Conservation (phyloP, 2,329 filamentous ascomycete species). For the Orbilia blumenaviensis region DNA sequence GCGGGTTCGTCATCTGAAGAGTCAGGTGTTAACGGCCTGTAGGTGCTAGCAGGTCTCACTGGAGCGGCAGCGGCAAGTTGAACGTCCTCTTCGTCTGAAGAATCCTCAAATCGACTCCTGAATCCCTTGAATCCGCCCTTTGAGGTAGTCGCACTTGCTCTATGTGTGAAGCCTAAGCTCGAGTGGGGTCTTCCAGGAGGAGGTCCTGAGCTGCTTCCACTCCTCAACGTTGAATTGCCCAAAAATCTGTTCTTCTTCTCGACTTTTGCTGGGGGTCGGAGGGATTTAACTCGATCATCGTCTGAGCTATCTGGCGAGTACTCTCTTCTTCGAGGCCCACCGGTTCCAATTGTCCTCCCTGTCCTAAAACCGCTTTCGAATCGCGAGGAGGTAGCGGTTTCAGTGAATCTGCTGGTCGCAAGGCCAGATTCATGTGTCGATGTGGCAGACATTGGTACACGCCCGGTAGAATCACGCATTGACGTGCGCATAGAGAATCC, state of each 20-base stretch:
- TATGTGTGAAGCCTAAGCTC: slow-evolving; percentile 17
- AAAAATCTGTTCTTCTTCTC: slow-evolving; percentile 46
- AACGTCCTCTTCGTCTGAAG: slow-evolving; percentile 35
- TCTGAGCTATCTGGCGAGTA: slow-evolving; percentile 52
- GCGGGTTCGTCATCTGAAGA: slow-evolving; percentile 32
- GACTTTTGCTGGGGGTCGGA: slow-evolving; percentile 8
- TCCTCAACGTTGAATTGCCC: slow-evolving; percentile 34
- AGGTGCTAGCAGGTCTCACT: neutral
- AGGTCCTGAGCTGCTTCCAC: neutral
- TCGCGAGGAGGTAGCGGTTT: neutral
- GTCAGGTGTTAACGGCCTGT: slow-evolving; percentile 39
- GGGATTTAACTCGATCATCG: slow-evolving; percentile 18
- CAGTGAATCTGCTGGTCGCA: slow-evolving; percentile 9
- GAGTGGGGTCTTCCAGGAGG: slow-evolving; percentile 13
- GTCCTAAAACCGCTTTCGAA: slow-evolving; percentile 47
- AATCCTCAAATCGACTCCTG: slow-evolving; percentile 44
- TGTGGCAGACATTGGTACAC: neutral
- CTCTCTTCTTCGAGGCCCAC: slow-evolving; percentile 35
- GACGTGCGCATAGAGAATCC: slow-evolving; percentile 38
- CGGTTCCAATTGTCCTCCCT: slow-evolving; percentile 38
- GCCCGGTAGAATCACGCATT: slow-evolving; percentile 42
- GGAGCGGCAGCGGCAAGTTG: neutral
- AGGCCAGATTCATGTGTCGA: slow-evolving; percentile 20
- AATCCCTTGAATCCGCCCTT: slow-evolving; percentile 20
- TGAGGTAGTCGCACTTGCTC: neutral